A percentile compares a stretch with the other conserved stretches of the same genome.
phyloP scores from a whole-genome alignment of 495 filamentous ascomycete species.

The Penicillium coffeae region DNA sequence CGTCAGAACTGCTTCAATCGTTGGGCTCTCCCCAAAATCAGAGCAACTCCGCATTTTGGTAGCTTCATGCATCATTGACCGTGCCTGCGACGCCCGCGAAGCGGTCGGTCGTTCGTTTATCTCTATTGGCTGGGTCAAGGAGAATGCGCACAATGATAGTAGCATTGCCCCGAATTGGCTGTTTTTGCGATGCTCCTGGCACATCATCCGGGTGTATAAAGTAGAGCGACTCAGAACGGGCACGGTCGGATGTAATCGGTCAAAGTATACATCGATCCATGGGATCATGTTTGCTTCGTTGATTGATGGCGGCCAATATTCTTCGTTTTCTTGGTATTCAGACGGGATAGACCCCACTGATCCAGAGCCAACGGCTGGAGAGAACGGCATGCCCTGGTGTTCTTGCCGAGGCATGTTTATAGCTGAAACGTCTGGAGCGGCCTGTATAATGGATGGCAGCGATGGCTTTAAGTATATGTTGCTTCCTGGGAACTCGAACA shows the following conservation, averaged over 20 bases:
- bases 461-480: slow-evolving; percentile 38
- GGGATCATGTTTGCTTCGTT: slow-evolving; percentile 41
- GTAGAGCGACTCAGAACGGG: slow-evolving; percentile 68
- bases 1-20: slow-evolving; percentile 65
- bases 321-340: slow-evolving; percentile 16
- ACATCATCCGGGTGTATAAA: slow-evolving; percentile 58
- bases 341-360: slow-evolving; percentile 12
- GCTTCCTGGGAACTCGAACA: slow-evolving; percentile 39
- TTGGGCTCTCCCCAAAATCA: slow-evolving; percentile 71
- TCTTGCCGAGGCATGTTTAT: slow-evolving; percentile 20
- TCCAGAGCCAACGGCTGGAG: slow-evolving; percentile 10
- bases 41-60: slow-evolving; percentile 69
- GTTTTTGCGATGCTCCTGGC: slow-evolving; percentile 62
- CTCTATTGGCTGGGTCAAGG: slow-evolving; percentile 77
- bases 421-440: slow-evolving; percentile 16
- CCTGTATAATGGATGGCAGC: slow-evolving; percentile 39
- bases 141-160: slow-evolving; percentile 74
- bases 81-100: slow-evolving; percentile 49
- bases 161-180: slow-evolving; percentile 64
- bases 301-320: slow-evolving; percentile 36
- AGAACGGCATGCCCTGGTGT: slow-evolving; percentile 18
- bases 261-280: slow-evolving; percentile 81
- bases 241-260: slow-evolving; percentile 74
- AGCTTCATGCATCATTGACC: slow-evolving; percentile 68
- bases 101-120: slow-evolving; percentile 41